A percentile compares a stretch with the other conserved stretches of the same genome.
phyloP scores from a whole-genome alignment of 768 basidiomycete genomes.

The Sarcomyxa edulis region DNA sequence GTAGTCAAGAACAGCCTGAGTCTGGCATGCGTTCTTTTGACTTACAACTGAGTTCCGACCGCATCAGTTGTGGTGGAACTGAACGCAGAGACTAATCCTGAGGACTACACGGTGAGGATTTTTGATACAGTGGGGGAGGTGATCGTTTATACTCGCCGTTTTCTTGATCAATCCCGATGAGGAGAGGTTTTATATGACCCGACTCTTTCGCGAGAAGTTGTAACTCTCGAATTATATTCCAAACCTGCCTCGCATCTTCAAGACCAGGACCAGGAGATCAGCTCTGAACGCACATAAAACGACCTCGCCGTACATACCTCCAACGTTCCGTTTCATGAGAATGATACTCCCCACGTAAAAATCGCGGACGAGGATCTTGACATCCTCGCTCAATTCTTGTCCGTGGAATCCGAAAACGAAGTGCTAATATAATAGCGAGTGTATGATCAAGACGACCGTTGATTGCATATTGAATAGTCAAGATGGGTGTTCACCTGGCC shows the following conservation, averaged over 20 bases:
- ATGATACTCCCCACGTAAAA: slow-evolving; percentile 68
- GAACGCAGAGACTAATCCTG: slow-evolving; percentile 55
- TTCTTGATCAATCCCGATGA: slow-evolving; percentile 73
- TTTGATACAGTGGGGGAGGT: no score
- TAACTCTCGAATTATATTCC: slow-evolving; percentile 39
- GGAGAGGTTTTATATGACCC: slow-evolving; percentile 49
- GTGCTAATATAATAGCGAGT: no score
- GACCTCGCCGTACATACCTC: slow-evolving; percentile 27
- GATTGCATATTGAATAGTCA: no score
- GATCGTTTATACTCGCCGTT: slow-evolving; percentile 52
- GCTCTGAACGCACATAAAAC: background rate
- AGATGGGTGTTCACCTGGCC: no score
- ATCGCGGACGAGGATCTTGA: slow-evolving; percentile 50
- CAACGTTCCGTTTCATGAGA: slow-evolving; percentile 63
- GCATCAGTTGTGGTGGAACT: no score
- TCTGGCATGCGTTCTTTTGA: slow-evolving; percentile 7
- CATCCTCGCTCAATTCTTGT: slow-evolving; percentile 41
- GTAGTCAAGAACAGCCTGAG: background rate
- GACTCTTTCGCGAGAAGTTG: slow-evolving; percentile 52
- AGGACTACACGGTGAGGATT: slow-evolving; percentile 21
- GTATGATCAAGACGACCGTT: no score
- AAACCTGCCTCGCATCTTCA: slow-evolving; percentile 47
- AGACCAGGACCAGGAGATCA: background rate
- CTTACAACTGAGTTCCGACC: slow-evolving; percentile 67
- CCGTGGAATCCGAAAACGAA: slow-evolving; percentile 73